phyloP scores from a whole-genome alignment of 345 rosid genomes.

The Brassica napus region Da-Ae NC_063440.1:22964501-22965000 shows the following conservation, averaged over 20 bases:
- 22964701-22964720: constrained; percentile 55
- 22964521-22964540: constrained; percentile 97
- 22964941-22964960: not conserved
- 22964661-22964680: constrained; percentile 52
- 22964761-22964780: constrained; percentile 54
- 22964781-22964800: too few species aligned
- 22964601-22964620: constrained; percentile 58
- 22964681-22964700: constrained; percentile 46
- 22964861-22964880: constrained; percentile 3
- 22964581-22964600: constrained; percentile 41
- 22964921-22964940: constrained; percentile 42
- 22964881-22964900: constrained; percentile 8
- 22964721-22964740: constrained; percentile 60
- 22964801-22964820: constrained; percentile 9
- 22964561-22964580: constrained; percentile 45
- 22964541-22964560: constrained; percentile 47
- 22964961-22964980: not conserved
- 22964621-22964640: constrained; percentile 52
- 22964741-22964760: constrained; percentile 68
- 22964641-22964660: constrained; percentile 43
- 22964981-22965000: not conserved
- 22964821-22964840: constrained; percentile 20
- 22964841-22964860: not conserved
- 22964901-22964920: constrained; percentile 19
- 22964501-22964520: constrained; percentile 98